Conservation (phyloP, 1,284 basidiomycete genomes). For the Ganoderma sinense region DNA sequence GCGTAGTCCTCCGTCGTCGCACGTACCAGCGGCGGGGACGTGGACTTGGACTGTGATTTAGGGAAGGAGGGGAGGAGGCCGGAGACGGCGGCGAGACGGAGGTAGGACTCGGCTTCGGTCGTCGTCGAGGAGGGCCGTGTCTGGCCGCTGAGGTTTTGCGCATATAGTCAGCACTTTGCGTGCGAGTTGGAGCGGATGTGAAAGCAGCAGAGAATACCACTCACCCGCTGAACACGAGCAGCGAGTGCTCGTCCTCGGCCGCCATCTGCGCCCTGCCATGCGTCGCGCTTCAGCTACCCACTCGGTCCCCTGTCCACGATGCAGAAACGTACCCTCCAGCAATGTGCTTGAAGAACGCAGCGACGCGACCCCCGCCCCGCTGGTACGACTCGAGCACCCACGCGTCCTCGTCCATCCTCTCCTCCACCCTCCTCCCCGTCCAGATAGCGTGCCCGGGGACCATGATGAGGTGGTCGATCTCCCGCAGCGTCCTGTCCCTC, state of each 20-base stretch:
- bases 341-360: constrained; percentile 87
- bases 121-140: constrained; percentile 79
- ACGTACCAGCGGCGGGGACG: constrained; percentile 43
- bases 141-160: constrained; percentile 77
- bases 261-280: constrained; percentile 78
- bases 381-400: constrained; percentile 93
- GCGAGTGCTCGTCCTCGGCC: constrained; percentile 68
- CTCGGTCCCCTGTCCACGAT: no score
- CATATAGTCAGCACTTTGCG: no score
- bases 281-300: background rate
- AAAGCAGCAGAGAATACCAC: background rate
- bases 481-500: constrained; percentile 37
- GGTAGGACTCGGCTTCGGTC: constrained; percentile 91
- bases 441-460: constrained; percentile 96
- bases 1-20: constrained; percentile 90
- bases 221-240: constrained; percentile 92
- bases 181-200: constrained; percentile 30
- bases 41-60: constrained; percentile 6
- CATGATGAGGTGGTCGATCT: constrained; percentile 75
- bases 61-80: constrained; percentile 52
- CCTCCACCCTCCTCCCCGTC: constrained; percentile 60
- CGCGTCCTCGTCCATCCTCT: constrained; percentile 63
- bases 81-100: constrained; percentile 69
- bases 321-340: constrained; percentile 62
- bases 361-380: constrained; percentile 72